Conservation (phyloP, 768 basidiomycete genomes). For the Boletellus ananas region DNA sequence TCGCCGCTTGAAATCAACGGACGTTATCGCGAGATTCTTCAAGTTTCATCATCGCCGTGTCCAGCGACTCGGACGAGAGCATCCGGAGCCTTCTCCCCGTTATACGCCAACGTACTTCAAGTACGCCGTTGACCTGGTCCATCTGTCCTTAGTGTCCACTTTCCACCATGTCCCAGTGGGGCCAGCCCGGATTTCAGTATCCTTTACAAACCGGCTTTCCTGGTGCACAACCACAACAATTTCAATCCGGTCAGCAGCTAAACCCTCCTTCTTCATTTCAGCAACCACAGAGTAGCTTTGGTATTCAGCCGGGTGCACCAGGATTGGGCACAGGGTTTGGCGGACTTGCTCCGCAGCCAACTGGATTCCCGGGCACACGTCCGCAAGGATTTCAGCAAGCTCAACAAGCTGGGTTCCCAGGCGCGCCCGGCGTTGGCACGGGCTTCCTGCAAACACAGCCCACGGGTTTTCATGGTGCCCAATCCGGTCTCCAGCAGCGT, state of each 20-base stretch:
- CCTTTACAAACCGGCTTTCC: conserved; percentile 71
- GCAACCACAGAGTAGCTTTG: conserved; percentile 37
- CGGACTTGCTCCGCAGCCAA: conserved; percentile 58
- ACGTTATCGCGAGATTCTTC: background rate
- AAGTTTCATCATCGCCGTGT: too few relatives aligned
- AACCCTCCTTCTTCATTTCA: conserved; percentile 38
- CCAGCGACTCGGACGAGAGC: too few relatives aligned
- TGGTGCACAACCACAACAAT: conserved; percentile 42
- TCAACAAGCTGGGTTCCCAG: conserved; percentile 40
- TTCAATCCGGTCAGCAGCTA: conserved; percentile 33
- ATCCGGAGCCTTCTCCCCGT: background rate
- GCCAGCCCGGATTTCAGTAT: conserved; percentile 66
- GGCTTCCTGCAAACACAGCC: conserved; percentile 49
- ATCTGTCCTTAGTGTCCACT: background rate
- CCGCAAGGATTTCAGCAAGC: conserved; percentile 39
- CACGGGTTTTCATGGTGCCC: conserved; percentile 41
- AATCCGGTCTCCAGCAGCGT: conserved; percentile 34
- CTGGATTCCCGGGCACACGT: conserved; percentile 44
- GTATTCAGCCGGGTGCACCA: conserved; percentile 23
- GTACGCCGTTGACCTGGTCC: background rate
- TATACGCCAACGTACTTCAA: background rate
- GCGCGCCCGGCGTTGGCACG: conserved; percentile 24
- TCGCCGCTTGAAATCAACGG: background rate
- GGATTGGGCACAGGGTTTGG: conserved; percentile 33
- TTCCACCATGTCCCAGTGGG: conserved; percentile 75